Base-by-base conservation (phyloP, 768 basidiomycete genomes). In the Kwoniella sp. region DNA sequence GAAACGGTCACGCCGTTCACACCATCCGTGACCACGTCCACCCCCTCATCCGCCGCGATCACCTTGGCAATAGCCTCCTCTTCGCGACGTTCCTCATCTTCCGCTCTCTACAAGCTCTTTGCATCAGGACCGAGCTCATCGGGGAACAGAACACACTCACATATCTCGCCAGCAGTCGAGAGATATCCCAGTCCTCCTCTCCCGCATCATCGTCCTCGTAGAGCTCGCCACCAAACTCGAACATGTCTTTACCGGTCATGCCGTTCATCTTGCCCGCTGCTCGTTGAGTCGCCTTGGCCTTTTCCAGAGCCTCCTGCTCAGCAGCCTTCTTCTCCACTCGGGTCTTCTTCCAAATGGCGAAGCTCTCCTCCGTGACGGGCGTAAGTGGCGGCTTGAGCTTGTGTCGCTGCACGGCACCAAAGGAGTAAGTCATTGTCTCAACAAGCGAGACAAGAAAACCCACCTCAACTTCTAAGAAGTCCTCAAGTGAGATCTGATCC, bases 381-480 rank as follows among this genome's bases (percentile, higher is more conserved):
- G 95, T 99, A 38, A 98, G 77, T 19, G 73, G 73, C 32, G 67
- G 61, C 62, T 75, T 76, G 20, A 99, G 80, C 80, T 95, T 98
- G 77, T 98, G 93, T 49, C 95, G 84, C 89, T 93, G 62, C 39
- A 28, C 25, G 2, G 37, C 4, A 45, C 26, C 17, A 42, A 5
- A 36, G 20, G 27, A 37, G 9, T 38, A 17, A 27, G 40, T 22
- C 40, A 41, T 5, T 6, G 19, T 41, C 25, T 41, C 19, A 41
- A 22, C 19, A 20, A 6, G 47, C 33, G 20, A n/a, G 17, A 20
- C n/a, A 32, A 43, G 23, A 20, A 12, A 23, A 63, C 79, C 49
- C 62, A 90, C 91, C 84, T 98, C 93, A 43, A 89, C 89, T 77
- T 99, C 95, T 50, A 99, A 73, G 78, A 99, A 99, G 62, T 98